phyloP scores from a whole-genome alignment of 352 stramenopile genomes.

The Phytophthora litchii region DNA sequence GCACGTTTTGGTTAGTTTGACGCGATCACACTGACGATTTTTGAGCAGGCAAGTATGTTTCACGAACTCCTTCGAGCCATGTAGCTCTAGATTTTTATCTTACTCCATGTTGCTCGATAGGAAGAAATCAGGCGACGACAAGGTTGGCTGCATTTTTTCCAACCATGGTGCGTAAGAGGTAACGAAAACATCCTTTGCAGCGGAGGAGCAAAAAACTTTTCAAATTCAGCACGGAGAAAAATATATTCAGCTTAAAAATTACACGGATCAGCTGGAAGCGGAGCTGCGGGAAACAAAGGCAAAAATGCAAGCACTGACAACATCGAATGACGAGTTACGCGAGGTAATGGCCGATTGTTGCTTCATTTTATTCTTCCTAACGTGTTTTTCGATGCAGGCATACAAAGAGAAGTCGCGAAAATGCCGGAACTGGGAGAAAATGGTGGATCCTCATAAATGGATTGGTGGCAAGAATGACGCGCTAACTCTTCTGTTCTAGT shows the following conservation, averaged over 20 bases:
- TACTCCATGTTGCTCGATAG: conserved; percentile 25
- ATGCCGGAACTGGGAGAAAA: conserved; percentile 90
- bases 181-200: conserved; percentile 34
- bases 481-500: conserved; percentile 39
- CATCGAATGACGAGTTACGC: conserved; percentile 80
- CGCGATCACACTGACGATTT: not conserved
- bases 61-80: not conserved
- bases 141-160: conserved; percentile 37
- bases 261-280: conserved; percentile 85
- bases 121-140: conserved; percentile 79
- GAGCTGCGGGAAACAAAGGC: conserved; percentile 82
- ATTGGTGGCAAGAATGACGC: not conserved
- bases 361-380: not conserved
- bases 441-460: conserved; percentile 43
- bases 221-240: conserved; percentile 84
- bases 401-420: conserved; percentile 90
- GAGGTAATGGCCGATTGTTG: conserved; percentile 44
- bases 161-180: not conserved
- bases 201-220: conserved; percentile 82
- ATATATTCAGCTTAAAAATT: conserved; percentile 88
- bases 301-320: conserved; percentile 72
- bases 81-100: conserved; percentile 2
- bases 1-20: not conserved
- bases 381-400: conserved; percentile 37
- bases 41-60: conserved; percentile 54